Base-by-base conservation (phyloP, 208 protist species). In the Acanthamoeba polyphaga region DNA sequence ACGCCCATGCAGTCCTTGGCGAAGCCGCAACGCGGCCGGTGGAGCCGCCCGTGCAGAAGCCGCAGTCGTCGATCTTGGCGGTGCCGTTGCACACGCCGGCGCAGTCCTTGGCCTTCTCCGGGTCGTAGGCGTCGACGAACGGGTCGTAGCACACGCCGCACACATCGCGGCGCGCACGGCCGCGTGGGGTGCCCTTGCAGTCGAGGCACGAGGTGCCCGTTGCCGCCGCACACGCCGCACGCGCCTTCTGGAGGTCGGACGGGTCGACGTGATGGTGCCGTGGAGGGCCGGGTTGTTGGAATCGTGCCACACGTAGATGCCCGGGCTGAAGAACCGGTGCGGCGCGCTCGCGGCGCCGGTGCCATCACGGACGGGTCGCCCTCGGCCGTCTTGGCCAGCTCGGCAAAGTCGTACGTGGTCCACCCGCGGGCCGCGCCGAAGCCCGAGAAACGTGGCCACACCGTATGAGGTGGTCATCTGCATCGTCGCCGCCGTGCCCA, bases 101-200 rank as follows among this genome's bases (percentile, higher is more conserved):
- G 64, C 87, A 92, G 62, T 92, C 87, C 60, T n/a, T 76, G 15
- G 58, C 87, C 43, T 46, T 46, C 43, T 46, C 66, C 58, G 74
- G 43, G 27, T 76, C 38, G 64, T 76, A 92, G 87, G 0, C 3
- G 87, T 76, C 87, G 27, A 92, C 82, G 19, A 89, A 4, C 82
- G 82, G 82, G 2, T 89, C 82, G 53, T 66, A 89, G 82, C 87
- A 92, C 62, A 92, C 87, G 62, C 87, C 87, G 87, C 87, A 92
- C 62, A 38, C 55, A n/a, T 92, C 87, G 15, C 66, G 32, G 0
- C 58, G 34, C 15, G 87, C 27, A 76, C 24, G 87, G 62, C 62
- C 43, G 43, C 43, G 43, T 5, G 43, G 43, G 43, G 32, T 58
- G 62, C 87, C 3, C 38, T 51, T 53, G 64, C 87, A 92, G 64